Base-by-base conservation (phyloP, 768 basidiomycete genomes). In the Trametes cubensis region DNA sequence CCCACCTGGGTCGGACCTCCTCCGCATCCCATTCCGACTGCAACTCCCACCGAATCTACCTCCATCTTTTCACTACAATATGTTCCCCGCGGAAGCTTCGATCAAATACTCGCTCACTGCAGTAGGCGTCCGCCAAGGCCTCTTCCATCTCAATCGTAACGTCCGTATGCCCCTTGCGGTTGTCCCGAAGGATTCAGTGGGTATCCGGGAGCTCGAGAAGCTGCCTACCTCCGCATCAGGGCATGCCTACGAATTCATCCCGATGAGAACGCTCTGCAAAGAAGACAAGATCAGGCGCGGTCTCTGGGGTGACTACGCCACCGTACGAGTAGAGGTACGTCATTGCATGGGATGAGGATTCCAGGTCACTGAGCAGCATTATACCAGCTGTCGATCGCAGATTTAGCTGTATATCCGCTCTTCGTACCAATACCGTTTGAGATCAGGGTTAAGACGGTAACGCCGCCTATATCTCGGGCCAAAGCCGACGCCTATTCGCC, bases 401-500 rank as follows among this genome's bases (percentile, higher is more conserved):
- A 60, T 1, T 20, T 64, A 15, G 15, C 53, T 1, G 49, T 42
- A 4, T 56, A 60, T 6, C 70, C 70, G 0, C 50, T 69, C 4
- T 60, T 54, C 49, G 66, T 63, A 21, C 55, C 62, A 15, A 66
- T 71, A 25, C 70, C 70, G 10, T 66, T 67, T 52, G 48, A 53
- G 7, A 48, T 69, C 18, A 54, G 59, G 10, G 25, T 71, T 21
- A 42, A 54, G 28, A 69, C 65, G 14, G 49, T 56, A 21, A 53
- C 64, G 21, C 62, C 67, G 28, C 59, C 64, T 5, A n/a, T 57
- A 13, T 49, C 54, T 1, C 62, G 51, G 6, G 45, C 55, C 15
- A 47, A 46, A 20, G 63, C 49, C 2, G 51, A 46, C 18, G 61
- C 52, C 38, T 47, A 49, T 18, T 49, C 59, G 25, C 55, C 57